Conservation (phyloP, 225 moss, liverwort and hornwort species). For the Antitrichia curtipendula region DNA sequence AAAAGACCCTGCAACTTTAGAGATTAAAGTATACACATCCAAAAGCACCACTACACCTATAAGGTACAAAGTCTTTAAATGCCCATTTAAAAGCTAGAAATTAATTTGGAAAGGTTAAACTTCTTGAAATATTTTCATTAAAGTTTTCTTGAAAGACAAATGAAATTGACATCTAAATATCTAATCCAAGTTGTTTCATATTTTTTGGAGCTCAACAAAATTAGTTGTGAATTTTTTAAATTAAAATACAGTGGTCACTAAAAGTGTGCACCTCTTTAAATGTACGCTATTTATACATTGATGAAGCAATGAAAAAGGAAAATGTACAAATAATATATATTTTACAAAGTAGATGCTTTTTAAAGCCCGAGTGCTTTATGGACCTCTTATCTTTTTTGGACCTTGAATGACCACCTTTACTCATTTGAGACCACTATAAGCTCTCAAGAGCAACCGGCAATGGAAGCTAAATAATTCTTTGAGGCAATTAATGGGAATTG, state of each 20-base stretch:
- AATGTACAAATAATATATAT: too few species aligned
- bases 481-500: too few species aligned
- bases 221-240: background rate
- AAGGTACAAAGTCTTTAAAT: rapidly evolving
- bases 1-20: too few species aligned
- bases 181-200: too few species aligned
- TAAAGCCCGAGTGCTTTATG: rapidly evolving
- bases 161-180: background rate
- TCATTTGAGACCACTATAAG: background rate
- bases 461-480: background rate
- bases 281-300: too few species aligned
- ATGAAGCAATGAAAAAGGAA: too few species aligned
- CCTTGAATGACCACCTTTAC: background rate
- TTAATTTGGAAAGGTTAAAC: too few species aligned
- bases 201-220: background rate
- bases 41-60: too few species aligned
- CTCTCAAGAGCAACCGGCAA: background rate
- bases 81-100: too few species aligned
- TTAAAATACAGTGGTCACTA: background rate
- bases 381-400: background rate
- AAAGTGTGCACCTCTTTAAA: too few species aligned
- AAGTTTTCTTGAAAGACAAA: background rate
- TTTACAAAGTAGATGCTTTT: background rate
- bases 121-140: too few species aligned
- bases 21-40: rapidly evolving